Base-by-base conservation (phyloP, 179 eudicot genomes). In the Silene noctiflora region DNA sequence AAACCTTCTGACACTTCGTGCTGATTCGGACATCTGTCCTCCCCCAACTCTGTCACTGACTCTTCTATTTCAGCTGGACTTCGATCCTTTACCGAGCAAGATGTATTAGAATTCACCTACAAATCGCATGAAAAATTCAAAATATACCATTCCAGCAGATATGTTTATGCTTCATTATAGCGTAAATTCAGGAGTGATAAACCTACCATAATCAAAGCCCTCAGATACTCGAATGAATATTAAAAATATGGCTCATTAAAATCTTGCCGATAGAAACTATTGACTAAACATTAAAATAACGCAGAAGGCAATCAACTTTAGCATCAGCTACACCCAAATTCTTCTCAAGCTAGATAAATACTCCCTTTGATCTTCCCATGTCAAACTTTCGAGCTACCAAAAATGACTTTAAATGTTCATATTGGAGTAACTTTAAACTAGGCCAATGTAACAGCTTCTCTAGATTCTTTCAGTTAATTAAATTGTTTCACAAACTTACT, bases 81-180 rank as follows among this genome's bases (percentile, higher is more conserved):
- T 69, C 62, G 66, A 73, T 80, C 86, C 78, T 82, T 83, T 27
- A 76, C 58, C 13, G 86, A 77, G 82, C 86, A 78, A 65, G 84
- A 76, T 1, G 86, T 81, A 79, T 75, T 83, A 16, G 88, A 81
- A 60, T 80, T 78, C 74, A 84, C 91, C 98, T 94, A 81, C 85
- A 81, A 14, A 39, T 48, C 39, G 13, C 67, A 74, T 51, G 42
- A 10, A 60, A 19, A 60, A 21, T 71, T 69, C 48, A 68, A 39
- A 59, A 27, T 42, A 10, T 58, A 73, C 12, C 39, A 55, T 33
- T 13, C 51, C 22, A 48, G 10, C 39, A 42, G 53, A 20, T 16
- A 55, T 6, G 19, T 24, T 71, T 22, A 24, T 14, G 33, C 33
- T 24, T 71, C 21, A 48, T 70, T 13, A 24, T 6, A 12, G 35